Percentiles rank a stretch among this genome's conserved stretches.
phyloP scores from a whole-genome alignment of 306 rosid genomes.

The Acmispon strigosus region DNA sequence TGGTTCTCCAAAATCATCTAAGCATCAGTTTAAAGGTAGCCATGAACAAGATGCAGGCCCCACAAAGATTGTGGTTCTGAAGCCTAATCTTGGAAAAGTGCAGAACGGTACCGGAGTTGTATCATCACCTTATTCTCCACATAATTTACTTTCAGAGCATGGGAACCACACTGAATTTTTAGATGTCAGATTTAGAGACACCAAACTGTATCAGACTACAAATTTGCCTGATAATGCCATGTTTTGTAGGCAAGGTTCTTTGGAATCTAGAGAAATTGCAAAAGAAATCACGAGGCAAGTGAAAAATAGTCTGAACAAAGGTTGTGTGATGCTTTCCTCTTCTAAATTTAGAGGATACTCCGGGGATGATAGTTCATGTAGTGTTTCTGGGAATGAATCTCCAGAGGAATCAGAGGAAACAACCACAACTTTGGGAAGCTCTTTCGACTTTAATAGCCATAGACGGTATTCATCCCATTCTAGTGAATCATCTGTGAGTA shows the following conservation, averaged over 20 bases:
- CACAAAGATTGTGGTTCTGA: slow-evolving; percentile 81
- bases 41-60: slow-evolving; percentile 42
- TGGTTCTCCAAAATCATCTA: slow-evolving; percentile 40
- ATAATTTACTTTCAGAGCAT: slow-evolving; percentile 37
- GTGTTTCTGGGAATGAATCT: slow-evolving; percentile 65
- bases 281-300: slow-evolving; percentile 74
- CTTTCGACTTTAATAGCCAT: slow-evolving; percentile 33
- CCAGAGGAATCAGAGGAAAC: slow-evolving; percentile 43
- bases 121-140: slow-evolving; percentile 59
- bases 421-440: slow-evolving; percentile 33
- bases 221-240: slow-evolving; percentile 31
- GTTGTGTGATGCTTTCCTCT: slow-evolving; percentile 35
- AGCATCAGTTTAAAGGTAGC: slow-evolving; percentile 33
- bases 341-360: slow-evolving; percentile 51
- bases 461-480: slow-evolving; percentile 48
- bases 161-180: slow-evolving; percentile 41
- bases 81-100: slow-evolving; percentile 76
- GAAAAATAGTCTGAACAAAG: slow-evolving; percentile 42
- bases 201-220: slow-evolving; percentile 33
- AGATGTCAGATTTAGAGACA: slow-evolving; percentile 34
- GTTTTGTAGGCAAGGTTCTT: slow-evolving; percentile 46
- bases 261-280: slow-evolving; percentile 74
- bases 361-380: slow-evolving; percentile 60
- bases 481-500: slow-evolving; percentile 62
- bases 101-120: slow-evolving; percentile 35